Base-by-base conservation (phyloP, 2,329 filamentous ascomycete species). In the Neofusicoccum cordaticola region DNA sequence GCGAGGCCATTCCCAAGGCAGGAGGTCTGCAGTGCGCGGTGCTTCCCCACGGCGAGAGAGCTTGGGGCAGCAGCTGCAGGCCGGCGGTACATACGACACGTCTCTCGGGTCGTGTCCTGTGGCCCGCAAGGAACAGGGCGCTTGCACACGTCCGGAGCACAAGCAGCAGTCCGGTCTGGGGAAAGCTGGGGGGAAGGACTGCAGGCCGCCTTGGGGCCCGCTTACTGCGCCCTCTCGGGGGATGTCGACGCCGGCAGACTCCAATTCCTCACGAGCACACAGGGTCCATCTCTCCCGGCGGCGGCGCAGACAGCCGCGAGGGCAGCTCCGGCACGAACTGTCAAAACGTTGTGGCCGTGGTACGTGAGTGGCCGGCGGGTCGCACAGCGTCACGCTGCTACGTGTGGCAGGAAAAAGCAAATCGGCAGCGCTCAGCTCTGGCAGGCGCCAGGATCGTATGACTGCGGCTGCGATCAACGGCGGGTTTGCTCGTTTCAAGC, bases 381-480 rank as follows among this genome's bases (percentile, higher is more conserved):
- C 39, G 48, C 61, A 63, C 61, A 39, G 50, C 61, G 31, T 56
- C 48, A 17, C 50, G 42, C 50, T 63, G 61, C 51, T 37, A 63
- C 61, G 61, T 63, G 61, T 53, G 50, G 61, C 61, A 63, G 50
- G 48, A 63, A 63, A 62, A 63, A 56, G 61, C 61, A 56, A 63
- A 53, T 27, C 51, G 48, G n/a, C 41, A 31, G 13, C 15, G 27
- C 61, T 45, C 48, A 53, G 50, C 51, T 56, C 50, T n/a, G 44
- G 37, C 45, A 11, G n/a, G 60, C n/a, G 56, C 17, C 17, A 44
- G 41, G 34, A 48, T 41, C 61, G 39, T 41, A 56, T 35, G 56
- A 22, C 7, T 6, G 41, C 17, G 5, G 27, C 34, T 13, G 39
- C 50, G 42, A 37, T 47, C 35, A 15, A 27, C 61, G 41, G 50